Base-by-base conservation (phyloP, 2,329 filamentous ascomycete genomes). In the Colletotrichum siamense region DNA sequence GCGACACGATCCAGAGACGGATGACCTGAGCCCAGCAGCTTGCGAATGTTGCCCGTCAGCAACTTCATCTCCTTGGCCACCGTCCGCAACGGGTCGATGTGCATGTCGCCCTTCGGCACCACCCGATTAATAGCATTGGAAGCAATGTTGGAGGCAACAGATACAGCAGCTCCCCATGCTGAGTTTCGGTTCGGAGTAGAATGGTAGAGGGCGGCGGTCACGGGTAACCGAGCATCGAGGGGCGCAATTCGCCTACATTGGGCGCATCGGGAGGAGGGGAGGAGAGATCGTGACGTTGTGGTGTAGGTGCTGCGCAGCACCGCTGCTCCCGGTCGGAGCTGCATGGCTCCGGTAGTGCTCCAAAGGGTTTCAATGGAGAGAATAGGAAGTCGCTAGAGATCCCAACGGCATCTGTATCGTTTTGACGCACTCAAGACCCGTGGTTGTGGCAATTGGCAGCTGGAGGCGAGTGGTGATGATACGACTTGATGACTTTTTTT, bases 31-130 rank as follows among this genome's bases (percentile, higher is more conserved):
- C 96, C 96, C 18, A 99, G 88, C n/a, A 99, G 89, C 83, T 98
- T 95, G 77, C 95, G 91, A 85, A 99, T 98, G 81, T 99, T 98
- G 71, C 96, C 96, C 13, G 95, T 98, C 82, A 99, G 87, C 81
- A 96, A 98, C 86, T 98, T 97, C 93, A 99, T 95, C 89, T 99
- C 96, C 87, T 98, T 98, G 78, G 95, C 96, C 39, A 99, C 96
- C 39, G 95, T 94, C 77, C 95, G 92, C 82, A 99, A 90, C 39
- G 96, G 96, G 84, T 99, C 96, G 81, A 98, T 92, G 77, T 93
- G 91, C 87, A 98, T 92, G 75, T 91, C 91, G 79, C 89, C 89
- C 79, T 92, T 92, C 15, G 71, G 71, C 77, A 91, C 88, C 72
- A 91, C 88, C 79, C 91, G 89, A 79, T 91, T 90, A 77, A 94